phyloP scores from a whole-genome alignment of 129 eudicot species.

The Glebionis coronaria region DNA sequence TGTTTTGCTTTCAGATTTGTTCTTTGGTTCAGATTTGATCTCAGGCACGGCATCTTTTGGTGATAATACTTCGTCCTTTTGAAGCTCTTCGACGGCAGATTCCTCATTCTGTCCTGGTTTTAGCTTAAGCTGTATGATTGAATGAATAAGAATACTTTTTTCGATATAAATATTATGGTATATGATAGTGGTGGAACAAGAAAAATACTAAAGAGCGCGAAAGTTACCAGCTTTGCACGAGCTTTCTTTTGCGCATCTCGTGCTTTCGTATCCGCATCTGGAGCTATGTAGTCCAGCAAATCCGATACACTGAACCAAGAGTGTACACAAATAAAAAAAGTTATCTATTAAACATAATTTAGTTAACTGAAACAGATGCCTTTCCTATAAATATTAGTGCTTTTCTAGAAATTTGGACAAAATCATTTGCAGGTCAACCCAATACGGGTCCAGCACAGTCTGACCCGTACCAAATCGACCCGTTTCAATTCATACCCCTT shows the following conservation, averaged over 20 bases:
- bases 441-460: no score
- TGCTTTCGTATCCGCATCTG: constrained; percentile 87
- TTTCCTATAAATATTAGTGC: no score
- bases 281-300: constrained; percentile 86
- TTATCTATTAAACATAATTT: background rate
- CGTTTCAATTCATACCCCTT: no score
- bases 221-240: constrained; percentile 71
- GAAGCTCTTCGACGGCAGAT: constrained; percentile 40
- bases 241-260: constrained; percentile 96
- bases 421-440: no score
- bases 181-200: background rate
- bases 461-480: no score
- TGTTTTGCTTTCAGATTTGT: constrained; percentile 34
- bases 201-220: background rate
- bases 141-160: background rate
- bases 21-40: constrained; percentile 43
- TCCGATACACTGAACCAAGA: constrained; percentile 78
- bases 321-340: background rate
- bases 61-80: constrained; percentile 40
- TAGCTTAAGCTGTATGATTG: constrained; percentile 54
- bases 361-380: no score
- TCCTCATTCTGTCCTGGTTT: constrained; percentile 54
- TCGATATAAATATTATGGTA: background rate
- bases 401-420: no score
- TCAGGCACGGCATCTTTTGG: constrained; percentile 35